Conservation (phyloP, 108 stramenopile species). For the Nannochloropsis oceanica region DNA sequence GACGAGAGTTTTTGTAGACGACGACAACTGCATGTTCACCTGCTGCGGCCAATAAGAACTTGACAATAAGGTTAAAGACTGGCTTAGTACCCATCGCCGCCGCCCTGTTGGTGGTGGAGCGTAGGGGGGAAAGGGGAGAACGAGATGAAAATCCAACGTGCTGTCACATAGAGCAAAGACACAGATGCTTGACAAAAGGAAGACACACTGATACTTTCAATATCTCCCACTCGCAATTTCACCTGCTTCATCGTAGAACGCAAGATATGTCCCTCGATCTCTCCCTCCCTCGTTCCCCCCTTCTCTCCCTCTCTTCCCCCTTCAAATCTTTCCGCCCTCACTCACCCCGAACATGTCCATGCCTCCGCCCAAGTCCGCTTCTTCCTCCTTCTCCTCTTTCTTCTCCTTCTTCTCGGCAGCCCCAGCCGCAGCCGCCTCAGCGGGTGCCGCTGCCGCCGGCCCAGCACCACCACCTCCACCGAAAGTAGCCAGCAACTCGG, state of each 20-base stretch:
- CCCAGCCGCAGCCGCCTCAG: not conserved
- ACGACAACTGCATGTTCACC: not conserved
- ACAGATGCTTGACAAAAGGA: not conserved
- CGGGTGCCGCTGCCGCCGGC: conserved; percentile 5
- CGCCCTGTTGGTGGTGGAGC: not conserved
- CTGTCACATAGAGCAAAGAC: not conserved
- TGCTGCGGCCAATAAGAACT: not conserved
- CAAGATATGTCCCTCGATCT: not conserved
- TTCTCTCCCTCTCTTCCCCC: not conserved
- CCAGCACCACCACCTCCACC: conserved; percentile 60
- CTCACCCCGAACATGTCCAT: conserved; percentile 48
- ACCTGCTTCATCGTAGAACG: not conserved
- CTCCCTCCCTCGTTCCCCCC: not conserved
- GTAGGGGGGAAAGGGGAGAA: not conserved
- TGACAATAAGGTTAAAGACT: not conserved
- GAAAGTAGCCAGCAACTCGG: conserved; percentile 66
- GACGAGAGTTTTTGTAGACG: not conserved
- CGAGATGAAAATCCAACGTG: not conserved
- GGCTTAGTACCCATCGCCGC: not conserved
- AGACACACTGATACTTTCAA: not conserved
- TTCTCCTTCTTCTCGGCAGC: conserved; percentile 13
- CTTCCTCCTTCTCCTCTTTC: conserved; percentile 46
- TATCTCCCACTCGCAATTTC: not conserved
- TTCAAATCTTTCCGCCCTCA: not conserved
- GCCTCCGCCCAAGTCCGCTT: conserved; percentile 46